These are phyloP conservation scores for Pythium rishiriense DNA, from an alignment of 352 stramenopile species.

Conservation along the genomic window DNA sequence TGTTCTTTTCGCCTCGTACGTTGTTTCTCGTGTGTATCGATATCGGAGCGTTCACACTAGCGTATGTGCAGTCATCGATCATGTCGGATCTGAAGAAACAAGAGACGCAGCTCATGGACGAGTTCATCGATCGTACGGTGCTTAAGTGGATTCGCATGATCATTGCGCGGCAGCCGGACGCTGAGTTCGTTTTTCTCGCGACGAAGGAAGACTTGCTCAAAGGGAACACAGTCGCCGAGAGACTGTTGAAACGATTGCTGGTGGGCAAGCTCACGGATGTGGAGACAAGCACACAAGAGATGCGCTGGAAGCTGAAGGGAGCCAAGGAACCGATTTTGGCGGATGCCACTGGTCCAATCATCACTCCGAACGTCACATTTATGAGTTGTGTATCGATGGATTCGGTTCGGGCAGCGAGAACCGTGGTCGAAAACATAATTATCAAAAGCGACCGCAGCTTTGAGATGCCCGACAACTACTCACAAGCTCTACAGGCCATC, in stretches of 20 bases:
- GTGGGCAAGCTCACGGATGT: background rate
- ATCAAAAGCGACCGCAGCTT: too few relatives aligned
- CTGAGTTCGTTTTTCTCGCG: too few relatives aligned
- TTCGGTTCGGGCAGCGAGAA: background rate
- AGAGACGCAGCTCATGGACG: background rate
- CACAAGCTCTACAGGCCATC: too few relatives aligned
- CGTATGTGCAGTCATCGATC: constrained; percentile 1
- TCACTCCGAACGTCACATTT: too few relatives aligned
- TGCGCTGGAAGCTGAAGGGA: background rate
- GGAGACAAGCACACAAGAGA: background rate
- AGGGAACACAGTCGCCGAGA: background rate
- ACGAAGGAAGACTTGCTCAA: too few relatives aligned
- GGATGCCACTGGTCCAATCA: background rate
- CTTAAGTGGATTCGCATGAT: background rate
- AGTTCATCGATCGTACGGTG: background rate
- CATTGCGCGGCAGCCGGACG: background rate
- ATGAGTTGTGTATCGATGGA: too few relatives aligned
- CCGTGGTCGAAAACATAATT: too few relatives aligned
- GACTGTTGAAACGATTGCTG: background rate
- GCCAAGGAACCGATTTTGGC: background rate
- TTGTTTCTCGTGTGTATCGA: constrained; percentile 21
- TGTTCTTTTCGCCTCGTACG: constrained; percentile 21
- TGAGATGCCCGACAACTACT: too few relatives aligned
- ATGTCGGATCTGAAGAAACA: background rate
- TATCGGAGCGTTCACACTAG: constrained; percentile 1